Base-by-base conservation (phyloP, 179 eudicot species). In the Dionaea muscipula region DNA sequence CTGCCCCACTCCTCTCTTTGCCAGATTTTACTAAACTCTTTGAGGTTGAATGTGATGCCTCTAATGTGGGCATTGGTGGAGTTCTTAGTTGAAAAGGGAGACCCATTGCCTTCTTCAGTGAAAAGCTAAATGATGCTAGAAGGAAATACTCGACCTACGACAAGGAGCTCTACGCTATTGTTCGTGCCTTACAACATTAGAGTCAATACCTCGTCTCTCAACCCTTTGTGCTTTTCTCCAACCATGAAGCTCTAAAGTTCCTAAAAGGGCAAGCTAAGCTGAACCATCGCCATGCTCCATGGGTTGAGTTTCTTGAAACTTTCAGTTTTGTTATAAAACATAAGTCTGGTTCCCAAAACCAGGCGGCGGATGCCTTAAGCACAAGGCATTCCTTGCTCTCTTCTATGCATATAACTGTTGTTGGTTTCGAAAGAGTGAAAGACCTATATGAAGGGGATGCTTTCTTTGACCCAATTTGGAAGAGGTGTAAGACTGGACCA, bases 151-250 rank as follows among this genome's bases (percentile, higher is more conserved):
- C 22, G 9, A 58, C 53, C 2, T 58, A 46, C 31, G 53, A 58
- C 44, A 46, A 46, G 2, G 28, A 58, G 28, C 18, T 58, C 2
- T 58, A 58, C 28, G 45, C 57, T 2, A 19, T 31, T 7, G 61
- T 57, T 18, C 20, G 43, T n/a, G 40, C 53, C 24, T 22, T 57
- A 1, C 1, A 45, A 10, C 10, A 16, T 14, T 31, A n/a, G n/a
- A n/a, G n/a, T n/a, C n/a, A n/a, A n/a, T n/a, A n/a, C n/a, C n/a
- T n/a, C n/a, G n/a, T n/a, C n/a, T n/a, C n/a, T n/a, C n/a, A n/a
- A n/a, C n/a, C n/a, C n/a, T n/a, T n/a, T n/a, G n/a, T n/a, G n/a
- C n/a, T n/a, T n/a, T n/a, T n/a, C n/a, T n/a, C n/a, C n/a, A n/a
- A n/a, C n/a, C n/a, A n/a, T n/a, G n/a, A n/a, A n/a, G n/a, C n/a